Conservation (phyloP, 208 protist genomes). For the Vickermania spadyakhi region DNA sequence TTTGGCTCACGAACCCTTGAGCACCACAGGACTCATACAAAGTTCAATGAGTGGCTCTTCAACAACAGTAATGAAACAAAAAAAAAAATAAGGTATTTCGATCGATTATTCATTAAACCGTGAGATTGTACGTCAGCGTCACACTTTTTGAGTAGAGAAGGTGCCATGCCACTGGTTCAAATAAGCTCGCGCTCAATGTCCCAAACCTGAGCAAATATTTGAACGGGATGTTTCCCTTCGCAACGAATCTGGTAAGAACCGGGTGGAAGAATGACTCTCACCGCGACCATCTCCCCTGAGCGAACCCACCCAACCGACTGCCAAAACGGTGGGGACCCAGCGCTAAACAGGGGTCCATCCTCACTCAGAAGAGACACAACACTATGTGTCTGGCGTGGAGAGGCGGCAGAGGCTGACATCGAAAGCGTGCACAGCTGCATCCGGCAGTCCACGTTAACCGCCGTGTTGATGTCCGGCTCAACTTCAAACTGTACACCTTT, state of each 20-base stretch:
- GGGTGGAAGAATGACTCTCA: constrained; percentile 45
- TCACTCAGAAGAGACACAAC: neutral
- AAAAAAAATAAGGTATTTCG: too few species aligned
- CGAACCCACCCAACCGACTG: constrained; percentile 22
- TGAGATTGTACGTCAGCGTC: too few species aligned
- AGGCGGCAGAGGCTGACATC: constrained; percentile 3
- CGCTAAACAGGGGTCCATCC: neutral
- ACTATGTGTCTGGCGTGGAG: neutral
- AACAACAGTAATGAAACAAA: too few species aligned
- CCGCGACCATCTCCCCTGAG: constrained; percentile 19
- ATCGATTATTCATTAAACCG: too few species aligned
- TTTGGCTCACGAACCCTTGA: too few species aligned
- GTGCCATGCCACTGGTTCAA: constrained; percentile 9
- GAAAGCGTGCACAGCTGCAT: constrained; percentile 62
- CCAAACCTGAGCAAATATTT: constrained; percentile 76
- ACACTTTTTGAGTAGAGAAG: too few species aligned
- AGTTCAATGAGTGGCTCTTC: too few species aligned
- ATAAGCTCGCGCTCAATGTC: constrained; percentile 60
- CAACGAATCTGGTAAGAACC: constrained; percentile 62
- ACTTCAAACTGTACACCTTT: constrained; percentile 70
- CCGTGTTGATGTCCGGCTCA: constrained; percentile 50
- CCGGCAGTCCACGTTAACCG: constrained; percentile 49
- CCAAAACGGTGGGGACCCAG: constrained; percentile 9
- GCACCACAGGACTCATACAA: too few species aligned
- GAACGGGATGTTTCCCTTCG: constrained; percentile 28